These are phyloP conservation scores for Penicillium sp. DNA, from an alignment of 2,329 filamentous ascomycete genomes.

Conservation along the genomic window DNA sequence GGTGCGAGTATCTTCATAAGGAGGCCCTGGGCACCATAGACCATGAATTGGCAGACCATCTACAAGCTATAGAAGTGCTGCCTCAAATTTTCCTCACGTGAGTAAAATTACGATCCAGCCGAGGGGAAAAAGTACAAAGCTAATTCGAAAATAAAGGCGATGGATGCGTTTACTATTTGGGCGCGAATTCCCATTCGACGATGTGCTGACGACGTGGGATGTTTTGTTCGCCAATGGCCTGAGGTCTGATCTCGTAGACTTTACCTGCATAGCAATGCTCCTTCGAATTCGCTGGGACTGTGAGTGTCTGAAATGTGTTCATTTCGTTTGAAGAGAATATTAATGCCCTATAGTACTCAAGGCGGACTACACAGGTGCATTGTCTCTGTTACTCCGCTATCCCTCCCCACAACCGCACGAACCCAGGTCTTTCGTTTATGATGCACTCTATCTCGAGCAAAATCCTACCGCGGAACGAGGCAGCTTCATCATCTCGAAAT, in stretches of 20 bases:
- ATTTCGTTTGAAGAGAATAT: not conserved
- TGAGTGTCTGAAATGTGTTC: constrained; percentile 51
- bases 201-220: constrained; percentile 87
- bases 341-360: constrained; percentile 67
- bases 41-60: constrained; percentile 78
- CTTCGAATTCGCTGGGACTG: constrained; percentile 87
- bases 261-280: constrained; percentile 93
- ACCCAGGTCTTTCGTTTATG: constrained; percentile 80
- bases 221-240: constrained; percentile 85
- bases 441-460: constrained; percentile 66
- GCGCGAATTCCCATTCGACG: constrained; percentile 86
- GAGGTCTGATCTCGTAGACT: constrained; percentile 76
- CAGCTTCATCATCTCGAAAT: constrained; percentile 50
- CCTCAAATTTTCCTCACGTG: constrained; percentile 96
- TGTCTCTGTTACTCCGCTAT: constrained; percentile 84
- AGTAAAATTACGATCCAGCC: constrained; percentile 30
- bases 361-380: constrained; percentile 82
- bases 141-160: constrained; percentile 58
- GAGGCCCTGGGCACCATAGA: constrained; percentile 77
- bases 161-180: constrained; percentile 95
- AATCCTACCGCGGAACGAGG: constrained; percentile 49
- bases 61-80: constrained; percentile 83
- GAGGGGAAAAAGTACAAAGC: not conserved
- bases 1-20: constrained; percentile 86
- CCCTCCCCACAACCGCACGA: constrained; percentile 68